Conservation (phyloP, 2,329 filamentous ascomycete genomes). For the Cladosporium cucumerinum region DNA sequence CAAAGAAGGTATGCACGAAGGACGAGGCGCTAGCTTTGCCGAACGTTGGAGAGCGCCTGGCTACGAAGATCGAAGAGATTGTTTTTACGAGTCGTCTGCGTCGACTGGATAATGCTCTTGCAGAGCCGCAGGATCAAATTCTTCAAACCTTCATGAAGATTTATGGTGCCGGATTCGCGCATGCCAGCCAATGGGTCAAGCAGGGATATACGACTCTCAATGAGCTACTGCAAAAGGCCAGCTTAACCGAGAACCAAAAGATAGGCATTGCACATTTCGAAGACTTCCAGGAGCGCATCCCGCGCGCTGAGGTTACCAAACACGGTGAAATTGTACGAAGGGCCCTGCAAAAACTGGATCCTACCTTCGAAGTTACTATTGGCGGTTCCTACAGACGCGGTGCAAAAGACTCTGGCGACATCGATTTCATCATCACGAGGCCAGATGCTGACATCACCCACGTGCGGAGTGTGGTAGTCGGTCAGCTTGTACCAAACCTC, state of each 20-base stretch:
- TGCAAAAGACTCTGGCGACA: constrained; percentile 69
- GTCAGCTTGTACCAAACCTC: constrained; percentile 61
- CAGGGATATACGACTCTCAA: constrained; percentile 71
- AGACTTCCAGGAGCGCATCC: constrained; percentile 76
- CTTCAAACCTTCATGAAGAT: constrained; percentile 71
- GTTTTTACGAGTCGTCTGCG: constrained; percentile 68
- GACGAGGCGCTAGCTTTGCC: constrained; percentile 66
- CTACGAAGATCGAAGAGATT: constrained; percentile 87
- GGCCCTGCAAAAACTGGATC: constrained; percentile 59
- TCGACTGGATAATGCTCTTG: constrained; percentile 66
- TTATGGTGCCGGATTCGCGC: constrained; percentile 70
- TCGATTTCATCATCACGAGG: constrained; percentile 81
- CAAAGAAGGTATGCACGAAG: constrained; percentile 61
- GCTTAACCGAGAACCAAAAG: constrained; percentile 65
- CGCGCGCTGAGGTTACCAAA: constrained; percentile 68
- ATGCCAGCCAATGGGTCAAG: constrained; percentile 72
- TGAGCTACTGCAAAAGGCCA: constrained; percentile 61
- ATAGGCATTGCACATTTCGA: constrained; percentile 76
- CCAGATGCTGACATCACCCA: constrained; percentile 55
- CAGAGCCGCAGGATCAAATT: constrained; percentile 62
- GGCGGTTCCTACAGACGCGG: constrained; percentile 85
- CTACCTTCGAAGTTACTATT: constrained; percentile 65
- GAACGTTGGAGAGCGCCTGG: constrained; percentile 68
- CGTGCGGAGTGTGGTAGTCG: constrained; percentile 60
- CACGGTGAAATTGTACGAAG: constrained; percentile 64